Conservation (phyloP, 164 flowering plant genomes). For the Umbilicus rupestris region DNA sequence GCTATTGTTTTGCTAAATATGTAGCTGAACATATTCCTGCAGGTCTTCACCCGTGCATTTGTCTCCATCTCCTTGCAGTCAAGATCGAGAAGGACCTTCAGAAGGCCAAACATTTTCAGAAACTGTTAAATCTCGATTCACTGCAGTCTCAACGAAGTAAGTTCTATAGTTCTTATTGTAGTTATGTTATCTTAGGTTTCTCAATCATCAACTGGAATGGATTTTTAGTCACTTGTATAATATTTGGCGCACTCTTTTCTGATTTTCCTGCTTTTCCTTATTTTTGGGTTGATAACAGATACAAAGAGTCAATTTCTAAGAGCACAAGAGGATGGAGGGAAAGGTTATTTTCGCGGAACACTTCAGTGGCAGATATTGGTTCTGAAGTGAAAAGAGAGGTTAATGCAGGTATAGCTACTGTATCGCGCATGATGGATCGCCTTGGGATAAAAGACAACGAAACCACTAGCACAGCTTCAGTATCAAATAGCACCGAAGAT, state of each 20-base stretch:
- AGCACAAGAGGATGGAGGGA: constrained; percentile 65
- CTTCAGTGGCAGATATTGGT: constrained; percentile 33
- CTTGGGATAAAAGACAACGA: constrained; percentile 28
- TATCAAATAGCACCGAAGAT: constrained; percentile 19
- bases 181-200: too few species aligned
- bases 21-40: not conserved
- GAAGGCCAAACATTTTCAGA: constrained; percentile 39
- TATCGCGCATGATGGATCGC: constrained; percentile 36
- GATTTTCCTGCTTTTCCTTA: constrained; percentile 1
- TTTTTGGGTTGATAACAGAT: constrained; percentile 21
- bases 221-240: not conserved
- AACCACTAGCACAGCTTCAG: constrained; percentile 15
- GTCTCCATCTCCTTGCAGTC: constrained; percentile 21
- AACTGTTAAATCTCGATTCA: constrained; percentile 31
- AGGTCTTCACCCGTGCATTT: constrained; percentile 25
- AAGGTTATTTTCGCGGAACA: constrained; percentile 45
- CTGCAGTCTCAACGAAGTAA: constrained; percentile 35
- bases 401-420: constrained; percentile 35
- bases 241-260: not conserved
- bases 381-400: constrained; percentile 43
- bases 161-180: not conserved
- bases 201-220: not conserved
- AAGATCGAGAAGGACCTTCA: constrained; percentile 39
- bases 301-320: constrained; percentile 56
- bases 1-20: not conserved